Evolutionary conservation across 306 rosid species (phyloP), one percentile per base, ranked within the genome.

Genomic region (Mucuna pruriens): DNA sequence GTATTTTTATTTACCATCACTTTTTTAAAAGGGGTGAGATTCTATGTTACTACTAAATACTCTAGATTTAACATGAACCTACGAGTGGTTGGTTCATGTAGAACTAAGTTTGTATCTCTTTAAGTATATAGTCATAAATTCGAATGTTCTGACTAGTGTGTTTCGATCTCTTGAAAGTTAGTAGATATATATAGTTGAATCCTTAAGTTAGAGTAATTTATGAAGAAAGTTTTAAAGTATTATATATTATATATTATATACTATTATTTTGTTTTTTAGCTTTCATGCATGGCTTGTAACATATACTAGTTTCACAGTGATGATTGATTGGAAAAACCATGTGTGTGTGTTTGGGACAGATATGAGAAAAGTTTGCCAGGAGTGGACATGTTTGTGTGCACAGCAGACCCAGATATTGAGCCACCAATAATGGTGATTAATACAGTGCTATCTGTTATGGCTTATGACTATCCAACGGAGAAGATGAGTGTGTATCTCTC

Each of bases 381-480:
- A 23, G 95, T 91, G 78, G 98, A 95, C 77, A 72, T 92, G 33
- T 95, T 89, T 79, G 97, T 95, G 75, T 92, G 98, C 87, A 92
- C 98, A 1, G 97, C 97, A 22, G 95, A 95, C 16, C 88, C 97
- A 5, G 87, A 68, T 23, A 75, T 86, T 5, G 98, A 92, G 86
- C 97, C 98, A 22, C 84, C 97, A 2, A 38, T 83, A 42, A 95
- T 95, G 95, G 97, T 88, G 67, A 84, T 91, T 0, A 92, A 90
- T 82, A 95, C 97, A 4, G 92, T 92, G 8, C 13, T 95, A 58
- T 94, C 97, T 3, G 90, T 90, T 0, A 89, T 92, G 98, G 89
- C 95, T 0, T 95, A 86, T 12, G 92, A 95, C 0, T 95, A 95
- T 63, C 97, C 97, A 62, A 10, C 84, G 0, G 87, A 95, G 78